Evolutionary conservation across 1,284 basidiomycete species (phyloP).

Genomic region (Pseudozyma tsukubaensis): DNA sequence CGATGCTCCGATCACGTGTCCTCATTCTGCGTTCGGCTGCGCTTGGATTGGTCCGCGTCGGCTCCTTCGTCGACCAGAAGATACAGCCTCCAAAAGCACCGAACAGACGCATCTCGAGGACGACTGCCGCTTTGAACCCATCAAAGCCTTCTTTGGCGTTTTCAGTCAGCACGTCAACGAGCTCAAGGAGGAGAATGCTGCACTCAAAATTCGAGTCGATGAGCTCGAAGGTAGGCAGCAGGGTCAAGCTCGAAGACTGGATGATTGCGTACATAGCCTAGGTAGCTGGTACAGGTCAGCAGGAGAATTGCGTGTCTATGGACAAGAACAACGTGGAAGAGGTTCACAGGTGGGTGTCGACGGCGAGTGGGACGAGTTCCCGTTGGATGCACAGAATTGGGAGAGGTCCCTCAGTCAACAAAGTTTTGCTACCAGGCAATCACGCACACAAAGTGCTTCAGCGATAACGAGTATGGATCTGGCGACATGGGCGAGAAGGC

Average conservation of each 20-base stretch:
- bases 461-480: slow-evolving; percentile 18
- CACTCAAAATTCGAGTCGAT: slow-evolving; percentile 22
- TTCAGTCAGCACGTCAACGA: slow-evolving; percentile 23
- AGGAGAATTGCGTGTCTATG: slow-evolving; percentile 13
- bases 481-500: slow-evolving; percentile 23
- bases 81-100: slow-evolving; percentile 17
- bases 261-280: slow-evolving; percentile 44
- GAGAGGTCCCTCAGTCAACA: slow-evolving; percentile 36
- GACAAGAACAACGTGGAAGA: slow-evolving; percentile 10
- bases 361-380: slow-evolving; percentile 54
- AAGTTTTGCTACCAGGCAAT: slow-evolving; percentile 17
- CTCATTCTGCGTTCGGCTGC: slow-evolving; percentile 43
- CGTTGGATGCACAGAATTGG: slow-evolving; percentile 46
- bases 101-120: slow-evolving; percentile 25
- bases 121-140: slow-evolving; percentile 43
- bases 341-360: slow-evolving; percentile 41
- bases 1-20: slow-evolving; percentile 31
- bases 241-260: slow-evolving; percentile 19
- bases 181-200: slow-evolving; percentile 39
- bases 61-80: slow-evolving; percentile 1
- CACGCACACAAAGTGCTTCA: slow-evolving; percentile 27
- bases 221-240: slow-evolving; percentile 28
- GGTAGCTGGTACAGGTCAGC: slow-evolving; percentile 48
- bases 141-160: slow-evolving; percentile 43
- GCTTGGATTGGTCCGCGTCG: slow-evolving; percentile 41